phyloP scores from a whole-genome alignment of 305 asterid genomes.

The Fraxinus xanthoxyloides region DNA sequence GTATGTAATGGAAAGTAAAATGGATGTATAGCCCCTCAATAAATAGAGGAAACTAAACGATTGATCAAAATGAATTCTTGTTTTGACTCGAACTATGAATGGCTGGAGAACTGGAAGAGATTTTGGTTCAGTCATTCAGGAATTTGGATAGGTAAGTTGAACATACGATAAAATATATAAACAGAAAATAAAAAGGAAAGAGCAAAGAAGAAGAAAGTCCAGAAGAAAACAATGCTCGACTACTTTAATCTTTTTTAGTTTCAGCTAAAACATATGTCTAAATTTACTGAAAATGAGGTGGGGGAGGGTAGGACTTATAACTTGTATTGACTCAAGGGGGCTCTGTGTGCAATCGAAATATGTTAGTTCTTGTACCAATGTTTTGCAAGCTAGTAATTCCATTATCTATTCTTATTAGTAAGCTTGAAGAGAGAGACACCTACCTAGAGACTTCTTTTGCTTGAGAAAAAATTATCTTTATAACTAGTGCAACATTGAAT shows the following conservation, averaged over 20 bases:
- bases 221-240: not conserved
- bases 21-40: not conserved
- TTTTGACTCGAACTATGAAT: not conserved
- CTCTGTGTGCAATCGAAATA: not conserved
- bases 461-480: not conserved
- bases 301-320: not conserved
- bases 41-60: not conserved
- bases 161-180: not conserved
- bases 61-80: conserved; percentile 6
- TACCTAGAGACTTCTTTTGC: not conserved
- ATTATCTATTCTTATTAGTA: not conserved
- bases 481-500: not conserved
- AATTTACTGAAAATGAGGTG: not conserved
- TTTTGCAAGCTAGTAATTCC: not conserved
- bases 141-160: not conserved
- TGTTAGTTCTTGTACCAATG: not conserved
- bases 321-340: conserved; percentile 9
- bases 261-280: not conserved
- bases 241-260: not conserved
- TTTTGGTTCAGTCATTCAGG: not conserved
- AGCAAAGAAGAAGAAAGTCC: not conserved
- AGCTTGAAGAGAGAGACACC: not conserved
- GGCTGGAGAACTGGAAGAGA: not conserved
- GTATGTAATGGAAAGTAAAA: not conserved
- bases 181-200: not conserved